A percentile compares a stretch with the other conserved stretches of the same genome.
These are phyloP conservation scores for Penicillium sp. DNA, from an alignment of 2,329 filamentous ascomycete species.

Conservation along the genomic window DNA sequence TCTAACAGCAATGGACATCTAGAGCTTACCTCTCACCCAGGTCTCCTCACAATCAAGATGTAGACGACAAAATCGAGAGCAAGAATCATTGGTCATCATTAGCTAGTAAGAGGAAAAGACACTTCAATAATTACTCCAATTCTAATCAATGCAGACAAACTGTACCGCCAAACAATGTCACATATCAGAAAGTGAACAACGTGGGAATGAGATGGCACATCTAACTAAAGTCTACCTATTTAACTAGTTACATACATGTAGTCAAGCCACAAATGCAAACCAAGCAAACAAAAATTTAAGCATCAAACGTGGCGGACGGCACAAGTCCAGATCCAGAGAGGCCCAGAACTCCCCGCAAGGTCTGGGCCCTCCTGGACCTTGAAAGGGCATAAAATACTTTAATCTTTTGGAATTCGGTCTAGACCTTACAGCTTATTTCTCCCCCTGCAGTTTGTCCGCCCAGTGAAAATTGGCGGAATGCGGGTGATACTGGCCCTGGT, in stretches of 20 bases:
- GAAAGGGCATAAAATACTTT: conserved; percentile 14
- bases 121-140: neutral
- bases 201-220: neutral
- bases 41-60: neutral
- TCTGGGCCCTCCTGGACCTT: conserved; percentile 33
- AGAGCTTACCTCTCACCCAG: neutral
- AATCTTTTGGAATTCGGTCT: conserved; percentile 24
- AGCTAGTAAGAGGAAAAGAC: neutral
- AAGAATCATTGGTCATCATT: neutral
- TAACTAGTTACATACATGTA: too few species aligned
- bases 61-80: neutral
- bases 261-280: neutral
- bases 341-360: conserved; percentile 33
- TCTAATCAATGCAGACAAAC: neutral
- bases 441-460: conserved; percentile 14
- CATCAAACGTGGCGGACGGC: neutral
- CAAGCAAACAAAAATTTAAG: neutral
- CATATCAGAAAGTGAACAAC: neutral
- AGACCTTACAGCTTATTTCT: conserved; percentile 20
- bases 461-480: neutral
- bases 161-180: neutral
- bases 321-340: conserved; percentile 18
- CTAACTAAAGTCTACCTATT: too few species aligned
- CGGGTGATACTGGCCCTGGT: neutral
- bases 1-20: neutral